Evolutionary conservation across 2,329 filamentous ascomycete genomes (phyloP), one percentile per base, ranked within the genome.

Genomic region (Colletotrichum viniferum): DNA sequence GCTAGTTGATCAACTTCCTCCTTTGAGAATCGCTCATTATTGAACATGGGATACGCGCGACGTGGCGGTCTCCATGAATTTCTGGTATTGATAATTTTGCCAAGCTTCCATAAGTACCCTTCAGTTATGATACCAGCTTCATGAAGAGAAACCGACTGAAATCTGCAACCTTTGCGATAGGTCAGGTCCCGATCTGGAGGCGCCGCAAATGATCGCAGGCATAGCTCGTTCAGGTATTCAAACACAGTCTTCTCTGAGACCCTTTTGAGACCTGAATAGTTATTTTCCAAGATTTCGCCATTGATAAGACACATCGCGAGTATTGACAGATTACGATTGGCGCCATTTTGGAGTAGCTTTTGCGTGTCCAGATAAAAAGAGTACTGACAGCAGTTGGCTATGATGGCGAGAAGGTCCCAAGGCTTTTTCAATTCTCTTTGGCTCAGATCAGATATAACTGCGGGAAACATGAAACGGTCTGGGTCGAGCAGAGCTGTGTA

Each of bases 31-130:
- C 38, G 38, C 18, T 18, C 16, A 12, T 48, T 48, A 0, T 48
- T 48, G 38, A 48, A 48, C 38, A 48, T n/a, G 38, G 38, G 38
- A 48, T 48, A 0, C 1, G 38, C 8, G 3, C 5, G 3, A n/a
- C 5, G 18, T 0, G 38, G 2, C 18, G 38, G 18, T n/a, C 12
- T n/a, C 18, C 18, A 6, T 1, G 0, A 10, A n/a, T 18, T 1
- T 7, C 16, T n/a, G 38, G 18, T 48, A 5, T n/a, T 0, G 18
- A 48, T 48, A 1, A 48, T 0, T 3, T 18, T 0, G 10, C 38
- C 18, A n/a, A 48, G 38, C 38, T 48, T 18, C 38, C 38, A 48
- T 2, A 48, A 9, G n/a, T 48, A 12, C 12, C 38, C 38, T 48
- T 48, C 38, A 48, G 38, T 48, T 18, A 4, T 48, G 2, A 48